Base-by-base conservation (phyloP, 768 basidiomycete genomes). In the Leucosporidium scottii region DNA sequence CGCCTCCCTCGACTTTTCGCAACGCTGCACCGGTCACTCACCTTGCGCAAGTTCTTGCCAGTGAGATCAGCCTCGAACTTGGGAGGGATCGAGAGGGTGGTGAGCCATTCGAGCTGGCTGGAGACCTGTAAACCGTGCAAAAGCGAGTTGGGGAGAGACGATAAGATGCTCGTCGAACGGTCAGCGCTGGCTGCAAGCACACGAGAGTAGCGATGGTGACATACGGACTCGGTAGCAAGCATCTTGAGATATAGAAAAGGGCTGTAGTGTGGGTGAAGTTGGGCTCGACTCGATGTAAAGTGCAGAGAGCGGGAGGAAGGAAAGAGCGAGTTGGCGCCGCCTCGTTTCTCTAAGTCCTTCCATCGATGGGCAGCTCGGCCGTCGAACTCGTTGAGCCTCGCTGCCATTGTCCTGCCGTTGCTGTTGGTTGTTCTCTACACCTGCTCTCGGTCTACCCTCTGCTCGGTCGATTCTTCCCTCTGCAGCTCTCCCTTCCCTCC, bases 1-100 rank as follows among this genome's bases (percentile, higher is more conserved):
- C 50, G 25, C 23, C 50, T 51, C 25, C 25, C 9, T 27, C 25
- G 23, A 23, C 25, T 27, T 51, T 51, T 51, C 18, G 18, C 18
- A 51, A 27, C 21, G 50, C 50, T 23, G 23, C 50, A 51, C 50
- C 17, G 50, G 27, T 20, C 39, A 27, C 83, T 73, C 68, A 93
- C 93, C 86, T 97, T 99, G 81, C 94, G 89, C 74, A 87, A 80
- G 78, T 82, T 91, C 82, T 91, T 93, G 76, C 89, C 91, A 64
- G 86, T 83, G 67, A 90, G 85, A 7, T 85, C 87, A 67, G 88
- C 85, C 49, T 84, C 82, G 54, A 87, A 85, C 55, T 86, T 86
- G 70, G 85, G 83, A 63, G 85, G 81, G 57, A 91, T 87, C 79
- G 82, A 86, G 77, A 97, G 83, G 70, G 84, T 84, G 58, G 93